These are phyloP conservation scores for Curvularia hawaiiensis DNA, from an alignment of 2,329 filamentous ascomycete species.

Conservation along the genomic window DNA sequence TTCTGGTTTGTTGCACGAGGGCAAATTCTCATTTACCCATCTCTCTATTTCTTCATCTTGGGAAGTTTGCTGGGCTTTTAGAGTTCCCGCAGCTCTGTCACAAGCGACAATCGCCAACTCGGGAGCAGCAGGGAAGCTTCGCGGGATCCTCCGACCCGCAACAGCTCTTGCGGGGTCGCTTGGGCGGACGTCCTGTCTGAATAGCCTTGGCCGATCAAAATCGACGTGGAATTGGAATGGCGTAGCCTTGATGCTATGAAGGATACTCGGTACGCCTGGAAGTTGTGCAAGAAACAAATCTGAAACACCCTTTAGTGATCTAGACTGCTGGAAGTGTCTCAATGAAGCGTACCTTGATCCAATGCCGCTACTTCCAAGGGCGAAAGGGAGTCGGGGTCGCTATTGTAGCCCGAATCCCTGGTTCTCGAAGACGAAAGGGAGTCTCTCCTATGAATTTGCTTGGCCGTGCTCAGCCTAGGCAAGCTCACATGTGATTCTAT, in stretches of 20 bases:
- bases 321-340: background rate
- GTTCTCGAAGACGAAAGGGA: constrained; percentile 36
- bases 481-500: constrained; percentile 16
- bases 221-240: constrained; percentile 16
- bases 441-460: constrained; percentile 29
- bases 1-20: constrained; percentile 25
- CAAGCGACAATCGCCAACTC: background rate
- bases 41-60: constrained; percentile 29
- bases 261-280: constrained; percentile 12
- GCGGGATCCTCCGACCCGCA: background rate
- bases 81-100: background rate
- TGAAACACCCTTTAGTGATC: constrained; percentile 14
- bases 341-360: constrained; percentile 23
- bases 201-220: constrained; percentile 2
- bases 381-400: constrained; percentile 36
- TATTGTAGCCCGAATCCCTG: constrained; percentile 40
- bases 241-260: constrained; percentile 9
- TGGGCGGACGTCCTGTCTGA: background rate
- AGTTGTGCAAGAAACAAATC: constrained; percentile 12
- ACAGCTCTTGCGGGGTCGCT: constrained; percentile 5
- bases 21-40: constrained; percentile 35
- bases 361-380: constrained; percentile 26
- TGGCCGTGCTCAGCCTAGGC: constrained; percentile 25
- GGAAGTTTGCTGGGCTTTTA: background rate
- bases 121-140: background rate